These are phyloP conservation scores for Penicillium lagena DNA, from an alignment of 495 filamentous ascomycete species.

Conservation along the genomic window DNA sequence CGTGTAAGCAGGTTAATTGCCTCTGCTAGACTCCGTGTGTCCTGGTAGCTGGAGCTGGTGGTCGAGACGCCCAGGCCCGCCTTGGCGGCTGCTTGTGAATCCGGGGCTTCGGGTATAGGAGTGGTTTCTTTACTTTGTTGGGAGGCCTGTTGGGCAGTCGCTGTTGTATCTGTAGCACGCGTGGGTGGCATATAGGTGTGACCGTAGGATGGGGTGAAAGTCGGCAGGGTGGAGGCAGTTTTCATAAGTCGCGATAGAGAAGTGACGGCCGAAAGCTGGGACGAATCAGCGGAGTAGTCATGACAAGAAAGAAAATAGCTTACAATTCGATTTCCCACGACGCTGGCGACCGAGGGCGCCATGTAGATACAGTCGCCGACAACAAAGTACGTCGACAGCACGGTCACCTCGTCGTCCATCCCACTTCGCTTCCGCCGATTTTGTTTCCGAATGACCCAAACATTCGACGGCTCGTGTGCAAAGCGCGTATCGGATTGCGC, in stretches of 20 bases:
- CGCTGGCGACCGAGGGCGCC: slow-evolving; percentile 74
- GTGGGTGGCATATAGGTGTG: slow-evolving; percentile 62
- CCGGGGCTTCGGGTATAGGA: slow-evolving; percentile 41
- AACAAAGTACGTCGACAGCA: slow-evolving; percentile 77
- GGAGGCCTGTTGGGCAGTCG: slow-evolving; percentile 16
- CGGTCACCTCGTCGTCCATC: slow-evolving; percentile 60
- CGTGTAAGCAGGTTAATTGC: slow-evolving; percentile 57
- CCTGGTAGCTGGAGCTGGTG: slow-evolving; percentile 27
- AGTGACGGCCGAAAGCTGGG: slow-evolving; percentile 53
- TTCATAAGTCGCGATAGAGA: slow-evolving; percentile 64
- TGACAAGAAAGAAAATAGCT: slow-evolving; percentile 10
- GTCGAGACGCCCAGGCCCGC: slow-evolving; percentile 27
- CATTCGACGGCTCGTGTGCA: slow-evolving; percentile 49
- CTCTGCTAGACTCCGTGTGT: slow-evolving; percentile 57
- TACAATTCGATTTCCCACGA: slow-evolving; percentile 72
- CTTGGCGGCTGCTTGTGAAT: slow-evolving; percentile 25
- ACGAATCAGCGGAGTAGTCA: slow-evolving; percentile 36
- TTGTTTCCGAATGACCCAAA: slow-evolving; percentile 94
- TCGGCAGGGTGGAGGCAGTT: slow-evolving; percentile 54
- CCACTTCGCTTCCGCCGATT: slow-evolving; percentile 53
- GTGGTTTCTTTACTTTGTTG: slow-evolving; percentile 53
- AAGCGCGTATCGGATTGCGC: slow-evolving; percentile 54
- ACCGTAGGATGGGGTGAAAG: slow-evolving; percentile 67
- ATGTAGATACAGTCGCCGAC: slow-evolving; percentile 83
- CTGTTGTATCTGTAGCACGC: slow-evolving; percentile 27